phyloP scores from a whole-genome alignment of 176 grass and related monocot genomes.

The Zea mays region DNA sequence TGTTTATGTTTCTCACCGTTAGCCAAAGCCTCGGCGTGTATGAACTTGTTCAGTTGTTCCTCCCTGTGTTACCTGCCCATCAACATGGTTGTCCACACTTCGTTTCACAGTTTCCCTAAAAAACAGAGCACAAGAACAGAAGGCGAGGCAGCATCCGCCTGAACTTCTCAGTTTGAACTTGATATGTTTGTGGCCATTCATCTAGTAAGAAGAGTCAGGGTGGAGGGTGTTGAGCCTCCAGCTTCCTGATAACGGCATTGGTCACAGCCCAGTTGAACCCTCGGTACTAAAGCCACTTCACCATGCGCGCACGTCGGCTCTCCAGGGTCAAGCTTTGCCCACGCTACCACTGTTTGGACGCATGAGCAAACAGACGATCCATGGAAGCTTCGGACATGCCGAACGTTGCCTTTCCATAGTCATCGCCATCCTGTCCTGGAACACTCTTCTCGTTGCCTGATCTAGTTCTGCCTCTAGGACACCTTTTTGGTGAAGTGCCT shows the following conservation, averaged over 20 bases:
- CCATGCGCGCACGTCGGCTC: conserved; percentile 51
- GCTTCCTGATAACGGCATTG: conserved; percentile 55
- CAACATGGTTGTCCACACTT: too few relatives aligned
- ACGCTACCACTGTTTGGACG: conserved; percentile 70
- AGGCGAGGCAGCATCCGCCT: too few relatives aligned
- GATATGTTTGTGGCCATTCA: neutral
- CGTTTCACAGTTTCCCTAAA: too few relatives aligned
- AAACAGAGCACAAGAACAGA: too few relatives aligned
- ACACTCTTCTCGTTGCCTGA: conserved; percentile 64
- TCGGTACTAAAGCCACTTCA: conserved; percentile 86
- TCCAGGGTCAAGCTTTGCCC: conserved; percentile 46
- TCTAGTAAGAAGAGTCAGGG: conserved; percentile 5
- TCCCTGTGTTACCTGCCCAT: too few relatives aligned
- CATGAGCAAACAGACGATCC: conserved; percentile 76
- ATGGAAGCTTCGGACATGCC: conserved; percentile 68
- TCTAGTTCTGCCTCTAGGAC: conserved; percentile 49
- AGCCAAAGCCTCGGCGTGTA: too few relatives aligned
- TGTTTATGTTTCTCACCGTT: too few relatives aligned
- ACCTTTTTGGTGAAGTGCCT: conserved; percentile 80
- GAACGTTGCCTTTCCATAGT: conserved; percentile 24
- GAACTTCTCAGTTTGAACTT: neutral
- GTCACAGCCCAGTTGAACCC: conserved; percentile 29
- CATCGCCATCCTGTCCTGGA: conserved; percentile 41
- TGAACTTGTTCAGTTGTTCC: too few relatives aligned
- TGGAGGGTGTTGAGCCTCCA: conserved; percentile 51